These are phyloP conservation scores for Cucurbita argyrosperma DNA, from an alignment of 306 rosid species.

Conservation along the genomic window DNA sequence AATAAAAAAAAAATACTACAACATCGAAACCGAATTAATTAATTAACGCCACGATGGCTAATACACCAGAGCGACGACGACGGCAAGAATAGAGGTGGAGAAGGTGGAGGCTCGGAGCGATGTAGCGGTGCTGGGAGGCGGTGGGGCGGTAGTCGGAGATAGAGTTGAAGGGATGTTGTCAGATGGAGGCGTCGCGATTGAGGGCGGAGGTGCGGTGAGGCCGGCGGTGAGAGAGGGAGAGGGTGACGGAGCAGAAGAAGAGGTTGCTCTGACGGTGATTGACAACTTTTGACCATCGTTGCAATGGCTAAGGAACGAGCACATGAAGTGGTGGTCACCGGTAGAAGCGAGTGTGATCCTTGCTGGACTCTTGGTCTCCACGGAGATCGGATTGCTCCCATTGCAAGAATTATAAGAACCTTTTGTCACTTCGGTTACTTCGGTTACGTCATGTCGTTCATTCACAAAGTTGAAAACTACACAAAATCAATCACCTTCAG, in stretches of 20 bases:
- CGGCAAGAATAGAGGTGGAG: background rate
- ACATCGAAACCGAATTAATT: background rate
- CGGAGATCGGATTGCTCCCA: background rate
- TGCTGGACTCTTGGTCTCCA: background rate
- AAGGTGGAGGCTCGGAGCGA: background rate
- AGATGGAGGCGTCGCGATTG: background rate
- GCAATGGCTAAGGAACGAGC: conserved; percentile 13
- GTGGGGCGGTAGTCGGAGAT: background rate
- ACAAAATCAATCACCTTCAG: background rate
- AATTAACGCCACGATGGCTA: background rate
- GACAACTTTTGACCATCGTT: conserved; percentile 14
- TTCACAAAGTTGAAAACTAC: conserved; percentile 43
- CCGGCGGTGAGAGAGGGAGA: background rate
- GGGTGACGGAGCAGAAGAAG: background rate
- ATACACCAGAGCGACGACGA: background rate
- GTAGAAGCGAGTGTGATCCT: background rate
- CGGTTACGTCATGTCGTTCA: conserved; percentile 37
- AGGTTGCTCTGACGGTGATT: background rate
- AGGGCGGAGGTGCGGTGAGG: background rate
- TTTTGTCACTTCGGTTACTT: conserved; percentile 46
- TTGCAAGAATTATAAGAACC: background rate
- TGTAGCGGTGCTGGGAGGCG: background rate
- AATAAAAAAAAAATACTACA: background rate
- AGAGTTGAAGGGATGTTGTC: background rate
- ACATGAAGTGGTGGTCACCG: conserved; percentile 14